A percentile compares a stretch with the other conserved stretches of the same genome.
Evolutionary conservation across 176 grass and related monocot genomes (phyloP).

Genomic region (Pharus latifolius): DNA sequence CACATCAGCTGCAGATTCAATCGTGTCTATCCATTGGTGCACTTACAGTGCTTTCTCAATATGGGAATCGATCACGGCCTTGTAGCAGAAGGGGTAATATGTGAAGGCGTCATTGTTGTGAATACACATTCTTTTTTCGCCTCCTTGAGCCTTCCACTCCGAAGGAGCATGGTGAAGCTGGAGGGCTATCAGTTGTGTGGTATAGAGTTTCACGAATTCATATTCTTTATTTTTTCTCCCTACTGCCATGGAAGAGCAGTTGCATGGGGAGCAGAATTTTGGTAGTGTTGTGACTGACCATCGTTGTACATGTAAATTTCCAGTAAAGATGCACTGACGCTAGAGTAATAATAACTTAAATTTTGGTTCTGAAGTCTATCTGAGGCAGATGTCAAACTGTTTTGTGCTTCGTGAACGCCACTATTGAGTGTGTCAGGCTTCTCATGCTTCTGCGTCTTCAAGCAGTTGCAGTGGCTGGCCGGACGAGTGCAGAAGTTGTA

Average conservation of each 20-base stretch:
- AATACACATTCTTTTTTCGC: slow-evolving; percentile 26
- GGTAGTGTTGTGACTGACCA: slow-evolving; percentile 11
- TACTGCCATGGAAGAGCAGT: neutral
- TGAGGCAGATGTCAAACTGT: no score
- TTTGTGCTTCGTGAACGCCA: no score
- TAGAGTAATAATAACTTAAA: slow-evolving; percentile 6
- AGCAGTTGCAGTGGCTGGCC: no score
- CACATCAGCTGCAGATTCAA: neutral
- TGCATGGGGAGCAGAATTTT: slow-evolving; percentile 28
- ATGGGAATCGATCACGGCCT: neutral
- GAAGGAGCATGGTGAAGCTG: slow-evolving; percentile 20
- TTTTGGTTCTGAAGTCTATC: neutral
- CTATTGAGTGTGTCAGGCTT: no score
- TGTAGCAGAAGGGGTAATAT: slow-evolving; percentile 7
- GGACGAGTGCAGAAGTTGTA: no score
- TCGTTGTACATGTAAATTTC: slow-evolving; percentile 38
- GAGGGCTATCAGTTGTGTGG: neutral
- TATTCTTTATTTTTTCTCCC: slow-evolving; percentile 18
- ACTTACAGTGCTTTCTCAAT: neutral
- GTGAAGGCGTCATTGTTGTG: slow-evolving; percentile 7
- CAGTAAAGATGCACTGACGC: neutral
- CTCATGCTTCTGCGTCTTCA: no score
- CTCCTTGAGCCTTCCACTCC: slow-evolving; percentile 22
- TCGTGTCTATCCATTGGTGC: neutral
- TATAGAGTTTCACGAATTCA: slow-evolving; percentile 12